A percentile compares a stretch with the other conserved stretches of the same genome.
Conservation (phyloP, 441 rosid species). For the Adansonia gregorii region DNA sequence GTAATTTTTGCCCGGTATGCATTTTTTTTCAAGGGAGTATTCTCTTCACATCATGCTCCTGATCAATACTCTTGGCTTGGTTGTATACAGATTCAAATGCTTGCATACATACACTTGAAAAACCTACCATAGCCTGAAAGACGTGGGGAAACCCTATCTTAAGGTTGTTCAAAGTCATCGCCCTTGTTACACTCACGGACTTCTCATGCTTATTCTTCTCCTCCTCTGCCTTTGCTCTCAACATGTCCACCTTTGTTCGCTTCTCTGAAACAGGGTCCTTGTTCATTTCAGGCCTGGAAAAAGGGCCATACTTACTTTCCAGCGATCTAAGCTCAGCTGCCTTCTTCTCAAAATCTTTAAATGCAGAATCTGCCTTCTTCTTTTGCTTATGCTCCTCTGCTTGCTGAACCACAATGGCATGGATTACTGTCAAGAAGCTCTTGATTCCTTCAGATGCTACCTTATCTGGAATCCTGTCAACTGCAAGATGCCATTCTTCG, state of each 20-base stretch:
- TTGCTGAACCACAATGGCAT: constrained; percentile 79
- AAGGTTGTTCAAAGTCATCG: constrained; percentile 80
- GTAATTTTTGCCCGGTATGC: not conserved
- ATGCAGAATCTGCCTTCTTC: constrained; percentile 61
- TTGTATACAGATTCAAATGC: constrained; percentile 81
- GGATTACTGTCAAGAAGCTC: constrained; percentile 72
- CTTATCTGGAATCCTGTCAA: constrained; percentile 83
- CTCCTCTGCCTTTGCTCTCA: constrained; percentile 74
- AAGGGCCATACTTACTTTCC: constrained; percentile 75
- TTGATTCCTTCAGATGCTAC: constrained; percentile 95
- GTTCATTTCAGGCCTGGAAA: constrained; percentile 50
- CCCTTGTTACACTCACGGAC: constrained; percentile 67
- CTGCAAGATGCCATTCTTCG: constrained; percentile 83
- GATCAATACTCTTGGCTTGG: constrained; percentile 54
- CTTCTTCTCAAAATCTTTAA: constrained; percentile 61
- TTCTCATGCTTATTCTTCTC: constrained; percentile 81
- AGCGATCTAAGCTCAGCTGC: constrained; percentile 57
- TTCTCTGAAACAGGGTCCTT: constrained; percentile 64
- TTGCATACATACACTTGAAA: constrained; percentile 88
- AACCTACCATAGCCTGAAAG: constrained; percentile 85
- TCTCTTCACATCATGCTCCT: constrained; percentile 59
- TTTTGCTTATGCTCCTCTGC: constrained; percentile 79
- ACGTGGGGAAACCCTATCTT: constrained; percentile 91
- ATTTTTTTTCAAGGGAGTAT: constrained; percentile 38
- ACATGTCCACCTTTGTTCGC: constrained; percentile 57